Base-by-base conservation (phyloP, 208 protist genomes). In the Trypanosoma scelopori region DNA sequence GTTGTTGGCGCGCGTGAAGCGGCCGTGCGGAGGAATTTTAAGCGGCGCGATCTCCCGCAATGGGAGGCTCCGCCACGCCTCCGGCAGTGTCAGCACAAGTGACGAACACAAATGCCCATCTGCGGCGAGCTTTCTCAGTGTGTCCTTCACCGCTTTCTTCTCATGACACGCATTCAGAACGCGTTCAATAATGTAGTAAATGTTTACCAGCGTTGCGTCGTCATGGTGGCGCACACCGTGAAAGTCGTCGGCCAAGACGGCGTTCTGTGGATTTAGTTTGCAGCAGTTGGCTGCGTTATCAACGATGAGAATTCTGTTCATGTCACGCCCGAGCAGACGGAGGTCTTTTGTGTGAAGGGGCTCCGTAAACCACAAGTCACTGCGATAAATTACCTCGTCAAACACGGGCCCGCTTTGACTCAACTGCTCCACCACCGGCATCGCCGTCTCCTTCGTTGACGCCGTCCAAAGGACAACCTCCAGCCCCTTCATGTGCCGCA, bases 401-500 rank as follows among this genome's bases (percentile, higher is more conserved):
- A 97, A 96, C 52, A 95, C 84, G 48, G 71, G 30, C 30, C 88
- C 85, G 23, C 75, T 81, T 57, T 72, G 59, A 56, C 90, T 79
- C 45, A 97, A 74, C 66, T 93, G 89, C 58, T 87, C 66, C 58
- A 95, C 85, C 55, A 97, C 91, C 11, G 81, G 84, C 37, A 67
- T 60, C 18, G 87, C 93, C 39, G 91, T 96, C 56, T 91, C 87
- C 65, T 94, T 89, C 23, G 91, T 97, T 9, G 89, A 95, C 2
- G 93, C 93, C 9, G 93, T 97, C 91, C 93, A 97, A 56, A 97
- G 62, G 20, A 97, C 88, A 71, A 97, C 87, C 74, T 97, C 93
- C 52, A 96, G 35, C 18, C 85, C 78, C 59, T 80, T 78, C 82
- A 89, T 92, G 71, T 94, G 81, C 0, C 80, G 87, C 45, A 97